These are phyloP conservation scores for Lentinula novae-zelandiae DNA, from an alignment of 1,284 basidiomycete genomes.

Conservation along the genomic window DNA sequence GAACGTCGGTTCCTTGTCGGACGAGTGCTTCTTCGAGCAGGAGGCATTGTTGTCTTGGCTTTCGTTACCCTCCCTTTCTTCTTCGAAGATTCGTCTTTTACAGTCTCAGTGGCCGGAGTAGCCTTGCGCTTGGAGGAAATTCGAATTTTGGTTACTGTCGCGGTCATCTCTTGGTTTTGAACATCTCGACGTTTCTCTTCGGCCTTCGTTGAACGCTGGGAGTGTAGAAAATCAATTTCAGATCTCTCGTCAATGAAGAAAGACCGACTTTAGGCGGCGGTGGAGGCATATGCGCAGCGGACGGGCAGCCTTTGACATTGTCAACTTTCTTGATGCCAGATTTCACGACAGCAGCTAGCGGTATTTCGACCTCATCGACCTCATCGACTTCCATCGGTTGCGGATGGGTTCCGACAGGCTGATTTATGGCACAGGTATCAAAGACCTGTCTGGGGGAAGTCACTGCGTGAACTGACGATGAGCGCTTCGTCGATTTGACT, in stretches of 20 bases:
- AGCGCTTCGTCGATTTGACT: slow-evolving; percentile 5
- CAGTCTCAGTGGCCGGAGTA: background rate
- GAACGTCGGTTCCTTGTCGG: slow-evolving; percentile 1
- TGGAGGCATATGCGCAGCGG: slow-evolving; percentile 1
- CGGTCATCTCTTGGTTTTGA: background rate
- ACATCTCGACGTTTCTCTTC: slow-evolving; percentile 5
- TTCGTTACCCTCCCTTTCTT: background rate
- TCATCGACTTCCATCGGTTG: slow-evolving; percentile 25
- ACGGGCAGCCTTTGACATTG: background rate
- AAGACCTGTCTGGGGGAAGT: slow-evolving; percentile 4
- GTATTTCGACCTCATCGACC: slow-evolving; percentile 41
- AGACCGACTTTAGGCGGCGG: slow-evolving; percentile 1
- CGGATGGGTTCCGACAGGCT: background rate
- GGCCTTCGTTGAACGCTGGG: background rate
- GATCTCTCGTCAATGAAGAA: background rate
- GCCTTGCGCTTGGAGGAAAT: background rate
- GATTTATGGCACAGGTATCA: slow-evolving; percentile 17
- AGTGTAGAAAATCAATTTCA: background rate
- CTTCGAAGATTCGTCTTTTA: background rate
- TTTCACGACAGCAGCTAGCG: slow-evolving; percentile 29
- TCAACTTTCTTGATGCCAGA: slow-evolving; percentile 13
- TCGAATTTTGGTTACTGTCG: background rate
- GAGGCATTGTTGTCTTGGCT: background rate
- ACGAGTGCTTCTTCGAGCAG: background rate
- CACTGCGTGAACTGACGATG: slow-evolving; percentile 1